A percentile compares a stretch with the other conserved stretches of the same genome.
Conservation (phyloP, 2,329 filamentous ascomycete species). For the Colletotrichum salicis region DNA sequence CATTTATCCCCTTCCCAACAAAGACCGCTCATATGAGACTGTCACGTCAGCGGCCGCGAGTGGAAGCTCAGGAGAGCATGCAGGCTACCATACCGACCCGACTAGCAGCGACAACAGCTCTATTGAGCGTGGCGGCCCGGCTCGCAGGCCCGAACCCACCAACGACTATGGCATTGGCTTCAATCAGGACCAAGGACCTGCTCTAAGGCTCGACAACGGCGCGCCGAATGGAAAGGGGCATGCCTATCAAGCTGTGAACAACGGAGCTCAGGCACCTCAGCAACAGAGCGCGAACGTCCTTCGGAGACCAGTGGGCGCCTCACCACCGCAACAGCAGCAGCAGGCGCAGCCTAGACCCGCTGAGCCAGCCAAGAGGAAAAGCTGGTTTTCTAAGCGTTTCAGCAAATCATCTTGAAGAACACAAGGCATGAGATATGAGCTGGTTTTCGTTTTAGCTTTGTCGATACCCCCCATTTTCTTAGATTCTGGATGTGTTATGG, state of each 20-base stretch:
- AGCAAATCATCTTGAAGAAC: conserved; percentile 64
- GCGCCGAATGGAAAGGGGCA: conserved; percentile 6
- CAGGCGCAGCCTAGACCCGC: conserved; percentile 44
- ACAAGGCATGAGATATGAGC: conserved; percentile 11
- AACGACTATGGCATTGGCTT: conserved; percentile 75
- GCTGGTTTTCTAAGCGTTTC: conserved; percentile 87
- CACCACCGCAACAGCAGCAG: conserved; percentile 37
- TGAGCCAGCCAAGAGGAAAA: conserved; percentile 79
- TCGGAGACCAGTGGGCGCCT: conserved; percentile 38
- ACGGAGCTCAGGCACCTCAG: conserved; percentile 6
- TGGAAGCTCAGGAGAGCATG: conserved; percentile 78
- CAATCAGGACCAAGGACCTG: conserved; percentile 52
- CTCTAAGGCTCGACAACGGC: conserved; percentile 43
- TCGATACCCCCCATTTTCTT: conserved; percentile 37
- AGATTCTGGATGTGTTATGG: conserved; percentile 13
- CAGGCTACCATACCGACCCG: conserved; percentile 85
- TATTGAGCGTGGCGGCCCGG: conserved; percentile 76
- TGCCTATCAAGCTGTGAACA: conserved; percentile 13
- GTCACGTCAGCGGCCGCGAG: conserved; percentile 81
- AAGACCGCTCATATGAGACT: conserved; percentile 88
- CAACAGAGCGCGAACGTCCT: conserved; percentile 34
- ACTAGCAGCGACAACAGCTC: conserved; percentile 92
- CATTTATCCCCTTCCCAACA: conserved; percentile 66
- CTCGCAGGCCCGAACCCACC: conserved; percentile 62
- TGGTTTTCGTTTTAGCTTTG: conserved; percentile 20